Evolutionary conservation across 495 filamentous ascomycete genomes (phyloP), one percentile per base, ranked within the genome.

Genomic region (Neurospora cerealis): DNA sequence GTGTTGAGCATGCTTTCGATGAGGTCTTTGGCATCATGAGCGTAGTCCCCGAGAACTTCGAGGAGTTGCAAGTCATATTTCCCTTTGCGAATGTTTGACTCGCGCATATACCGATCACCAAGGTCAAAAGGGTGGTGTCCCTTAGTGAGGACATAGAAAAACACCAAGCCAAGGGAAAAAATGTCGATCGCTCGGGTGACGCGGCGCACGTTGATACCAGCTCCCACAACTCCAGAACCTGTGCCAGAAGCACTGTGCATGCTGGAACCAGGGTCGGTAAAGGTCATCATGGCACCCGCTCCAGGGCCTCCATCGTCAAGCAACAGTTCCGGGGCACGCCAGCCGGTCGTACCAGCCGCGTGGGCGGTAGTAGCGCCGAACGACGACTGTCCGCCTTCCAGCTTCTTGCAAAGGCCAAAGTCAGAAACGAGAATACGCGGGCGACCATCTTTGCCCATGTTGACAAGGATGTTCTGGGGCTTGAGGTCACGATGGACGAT

Each of bases 401-500:
- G 83, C 78, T 97, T 98, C 86, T 98, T 98, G 82, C 96, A 98
- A 24, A 99, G 88, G 15, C 96, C 96, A 81, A 99, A 99, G 82
- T 98, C 96, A 1, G 96, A 98, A 41, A 99, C 97, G 11, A 98
- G 89, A 5, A 98, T 85, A 19, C 95, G 92, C 39, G 91, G 90
- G 60, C 82, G 85, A n/a, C 86, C 85, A 69, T 86, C 84, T 81
- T 89, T 83, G 83, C 85, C 83, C 81, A 88, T 85, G 48, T 86
- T 84, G 70, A 97, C 93, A 0, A 99, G 86, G 66, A 98, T 97
- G 77, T 99, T 99, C 77, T 98, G 96, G 1, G 96, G 96, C 80
- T 99, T 99, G 76, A 99, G 86, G 81, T 99, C 96, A 69, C 96
- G 92, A 80, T 99, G 96, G 15, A 99, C 96, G 76, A 99, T 97